phyloP scores from a whole-genome alignment of 164 flowering plant genomes.

The Vitis amurensis region DNA sequence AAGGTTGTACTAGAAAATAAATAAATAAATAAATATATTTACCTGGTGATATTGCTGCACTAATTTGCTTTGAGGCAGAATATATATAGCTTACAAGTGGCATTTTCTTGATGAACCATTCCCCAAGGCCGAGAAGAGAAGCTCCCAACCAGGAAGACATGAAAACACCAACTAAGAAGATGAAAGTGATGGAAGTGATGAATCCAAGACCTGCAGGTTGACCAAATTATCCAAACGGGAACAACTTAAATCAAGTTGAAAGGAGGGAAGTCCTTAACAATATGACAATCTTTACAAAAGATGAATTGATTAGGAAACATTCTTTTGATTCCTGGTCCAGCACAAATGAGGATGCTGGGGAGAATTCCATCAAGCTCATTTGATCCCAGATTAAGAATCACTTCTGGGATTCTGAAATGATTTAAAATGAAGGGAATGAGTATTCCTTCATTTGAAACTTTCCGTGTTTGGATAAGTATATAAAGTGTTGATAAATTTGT shows the following conservation, averaged over 20 bases:
- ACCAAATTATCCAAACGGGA: background rate
- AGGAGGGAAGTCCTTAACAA: background rate
- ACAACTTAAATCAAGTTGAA: background rate
- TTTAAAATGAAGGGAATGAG: too few species aligned
- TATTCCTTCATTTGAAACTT: too few species aligned
- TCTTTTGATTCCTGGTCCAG: background rate
- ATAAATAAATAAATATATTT: background rate
- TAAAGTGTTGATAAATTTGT: too few species aligned
- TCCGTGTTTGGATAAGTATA: too few species aligned
- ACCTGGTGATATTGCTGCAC: constrained; percentile 49
- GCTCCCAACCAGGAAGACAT: constrained; percentile 51
- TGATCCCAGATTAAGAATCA: too few species aligned
- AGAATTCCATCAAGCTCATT: too few species aligned
- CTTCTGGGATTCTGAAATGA: too few species aligned
- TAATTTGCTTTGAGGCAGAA: constrained; percentile 45
- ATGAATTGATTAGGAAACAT: background rate
- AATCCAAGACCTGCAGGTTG: constrained; percentile 39
- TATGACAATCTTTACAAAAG: background rate
- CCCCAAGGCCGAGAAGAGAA: constrained; percentile 41
- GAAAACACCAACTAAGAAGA: constrained; percentile 41
- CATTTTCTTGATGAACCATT: constrained; percentile 47
- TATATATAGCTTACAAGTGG: constrained; percentile 45
- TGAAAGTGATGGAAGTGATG: constrained; percentile 40
- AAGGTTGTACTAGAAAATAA: background rate
- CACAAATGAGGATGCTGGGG: too few species aligned